Evolutionary conservation across 1,284 basidiomycete species (phyloP), one percentile per base, ranked within the genome.

Genomic region (Tilletia walkeri): DNA sequence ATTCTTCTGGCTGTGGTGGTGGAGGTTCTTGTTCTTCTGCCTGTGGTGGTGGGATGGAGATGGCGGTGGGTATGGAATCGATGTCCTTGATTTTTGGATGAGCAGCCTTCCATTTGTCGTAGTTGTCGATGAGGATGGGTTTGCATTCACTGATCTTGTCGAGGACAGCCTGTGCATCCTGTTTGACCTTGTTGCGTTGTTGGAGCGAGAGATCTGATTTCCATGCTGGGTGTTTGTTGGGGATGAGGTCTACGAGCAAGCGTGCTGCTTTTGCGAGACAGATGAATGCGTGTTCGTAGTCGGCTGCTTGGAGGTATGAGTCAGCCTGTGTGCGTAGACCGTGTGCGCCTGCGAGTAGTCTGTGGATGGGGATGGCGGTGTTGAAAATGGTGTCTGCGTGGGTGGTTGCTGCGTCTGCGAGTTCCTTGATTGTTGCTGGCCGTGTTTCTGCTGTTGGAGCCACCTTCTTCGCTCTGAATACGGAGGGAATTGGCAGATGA

Each of bases 241-340:
- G 76, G 1, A 78, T 41, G 34, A 73, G 66, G 24, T 78, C 75
- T 50, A 66, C 67, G 41, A 78, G 68, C 41, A 77, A 66, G n/a
- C 71, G 68, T 48, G 68, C 71, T 48, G 72, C 73, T 47, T 75
- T 71, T 36, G 71, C 73, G 34, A 78, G 75, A 56, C 75, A 71
- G 66, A 70, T 70, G 39, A 53, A 54, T 59, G 38, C 34, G 5
- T 61, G 65, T 65, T 34, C 41, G 63, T 30, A 66, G 67, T 24
- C 16, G 41, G 6, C 36, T 45, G 65, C 20, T 14, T 41, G 30
- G 47, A 49, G 68, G 39, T 72, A 72, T 20, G 65, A 61, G n/a
- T 61, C 66, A 9, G 70, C 70, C 48, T 72, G 70, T 7, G 66
- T 54, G 36, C 47, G 20, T 9, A 72, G 47, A 18, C 61, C 61